These are phyloP conservation scores for Suillus subalutaceus DNA, from an alignment of 768 basidiomycete genomes.

Conservation along the genomic window DNA sequence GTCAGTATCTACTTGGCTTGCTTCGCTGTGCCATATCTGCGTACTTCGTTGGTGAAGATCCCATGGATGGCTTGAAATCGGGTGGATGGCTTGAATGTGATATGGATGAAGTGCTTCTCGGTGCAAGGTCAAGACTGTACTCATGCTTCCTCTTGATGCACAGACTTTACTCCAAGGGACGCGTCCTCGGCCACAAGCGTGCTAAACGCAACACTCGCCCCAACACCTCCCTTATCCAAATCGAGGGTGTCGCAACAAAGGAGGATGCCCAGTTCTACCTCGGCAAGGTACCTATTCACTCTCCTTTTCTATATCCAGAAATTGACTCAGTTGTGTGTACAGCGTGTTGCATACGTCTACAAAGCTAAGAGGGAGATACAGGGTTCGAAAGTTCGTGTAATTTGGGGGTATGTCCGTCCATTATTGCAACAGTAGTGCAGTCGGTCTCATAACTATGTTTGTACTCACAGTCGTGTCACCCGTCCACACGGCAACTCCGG, in stretches of 20 bases:
- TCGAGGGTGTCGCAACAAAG: conserved; percentile 93
- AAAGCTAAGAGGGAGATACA: conserved; percentile 92
- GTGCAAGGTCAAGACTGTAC: conserved; percentile 13
- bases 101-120: background rate
- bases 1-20: conserved; percentile 46
- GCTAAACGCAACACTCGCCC: conserved; percentile 96
- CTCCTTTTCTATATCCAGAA: background rate
- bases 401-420: conserved; percentile 84
- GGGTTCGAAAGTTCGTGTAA: conserved; percentile 95
- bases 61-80: conserved; percentile 20
- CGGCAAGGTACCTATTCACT: conserved; percentile 76
- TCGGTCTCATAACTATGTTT: conserved; percentile 6
- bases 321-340: conserved; percentile 12
- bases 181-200: conserved; percentile 97
- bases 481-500: conserved; percentile 94
- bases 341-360: conserved; percentile 99
- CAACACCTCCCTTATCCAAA: conserved; percentile 95
- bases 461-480: conserved; percentile 71
- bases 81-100: conserved; percentile 18
- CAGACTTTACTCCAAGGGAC: conserved; percentile 96
- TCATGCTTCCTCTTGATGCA: conserved; percentile 10
- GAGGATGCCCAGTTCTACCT: conserved; percentile 98
- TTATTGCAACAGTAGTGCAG: background rate
- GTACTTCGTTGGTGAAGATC: conserved; percentile 4
- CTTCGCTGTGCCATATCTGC: background rate